Percentiles rank a stretch among this genome's conserved stretches.
These are phyloP conservation scores for Pythium dissimile DNA, from an alignment of 352 stramenopile genomes.

Conservation along the genomic window DNA sequence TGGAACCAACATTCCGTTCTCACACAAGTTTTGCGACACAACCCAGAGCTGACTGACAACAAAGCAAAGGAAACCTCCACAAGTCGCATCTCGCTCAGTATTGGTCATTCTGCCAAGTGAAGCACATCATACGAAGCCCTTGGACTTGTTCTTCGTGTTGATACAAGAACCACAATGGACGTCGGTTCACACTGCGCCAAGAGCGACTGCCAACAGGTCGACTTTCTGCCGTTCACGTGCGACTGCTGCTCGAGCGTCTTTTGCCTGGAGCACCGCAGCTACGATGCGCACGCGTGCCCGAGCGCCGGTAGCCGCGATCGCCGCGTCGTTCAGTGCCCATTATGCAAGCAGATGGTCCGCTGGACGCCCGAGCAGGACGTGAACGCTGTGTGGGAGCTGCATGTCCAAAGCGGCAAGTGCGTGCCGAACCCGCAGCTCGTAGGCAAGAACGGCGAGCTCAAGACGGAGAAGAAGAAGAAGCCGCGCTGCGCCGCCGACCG, in stretches of 20 bases:
- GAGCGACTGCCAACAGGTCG: slow-evolving; percentile 62
- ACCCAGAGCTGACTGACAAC: not conserved
- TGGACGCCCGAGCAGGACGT: slow-evolving; percentile 76
- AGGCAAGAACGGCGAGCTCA: slow-evolving; percentile 13
- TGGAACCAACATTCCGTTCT: not conserved
- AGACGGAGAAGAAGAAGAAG: slow-evolving; percentile 66
- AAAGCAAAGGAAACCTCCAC: not conserved
- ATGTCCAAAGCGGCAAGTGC: slow-evolving; percentile 59
- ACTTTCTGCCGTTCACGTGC: slow-evolving; percentile 86
- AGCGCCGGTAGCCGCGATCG: slow-evolving; percentile 57
- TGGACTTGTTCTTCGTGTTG: not conserved
- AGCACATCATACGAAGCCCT: not conserved
- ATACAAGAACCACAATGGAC: slow-evolving; percentile 40
- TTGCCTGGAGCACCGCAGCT: slow-evolving; percentile 82
- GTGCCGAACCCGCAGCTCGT: slow-evolving; percentile 25
- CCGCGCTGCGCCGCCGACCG: slow-evolving; percentile 51
- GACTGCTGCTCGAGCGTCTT: slow-evolving; percentile 80
- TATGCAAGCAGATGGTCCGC: slow-evolving; percentile 61
- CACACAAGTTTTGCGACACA: not conserved
- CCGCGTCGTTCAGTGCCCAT: slow-evolving; percentile 67
- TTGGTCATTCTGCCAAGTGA: not conserved
- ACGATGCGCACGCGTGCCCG: slow-evolving; percentile 68
- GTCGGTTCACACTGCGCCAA: slow-evolving; percentile 70
- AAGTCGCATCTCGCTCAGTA: not conserved
- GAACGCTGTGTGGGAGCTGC: slow-evolving; percentile 67